Conservation (phyloP, 2,329 filamentous ascomycete species). For the Diplodia corticola region DNA sequence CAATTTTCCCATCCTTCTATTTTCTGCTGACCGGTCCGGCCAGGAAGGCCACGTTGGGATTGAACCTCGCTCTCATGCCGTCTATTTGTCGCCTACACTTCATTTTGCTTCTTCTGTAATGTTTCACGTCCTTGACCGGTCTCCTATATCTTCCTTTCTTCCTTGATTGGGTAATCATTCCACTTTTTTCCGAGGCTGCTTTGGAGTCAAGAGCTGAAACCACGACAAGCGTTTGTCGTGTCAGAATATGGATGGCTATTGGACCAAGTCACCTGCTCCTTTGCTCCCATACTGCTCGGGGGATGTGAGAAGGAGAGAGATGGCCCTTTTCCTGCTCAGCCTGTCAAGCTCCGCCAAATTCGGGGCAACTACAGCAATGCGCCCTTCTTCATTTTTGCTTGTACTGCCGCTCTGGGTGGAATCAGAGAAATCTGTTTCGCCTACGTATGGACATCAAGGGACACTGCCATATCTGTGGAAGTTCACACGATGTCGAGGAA, state of each 20-base stretch:
- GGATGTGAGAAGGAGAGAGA: neutral
- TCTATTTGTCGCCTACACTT: neutral
- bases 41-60: neutral
- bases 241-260: neutral
- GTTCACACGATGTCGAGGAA: too few species aligned
- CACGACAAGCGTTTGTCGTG: neutral
- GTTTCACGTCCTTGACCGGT: neutral
- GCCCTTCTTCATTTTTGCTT: too few species aligned
- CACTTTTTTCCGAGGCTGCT: neutral
- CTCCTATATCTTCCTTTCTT: neutral
- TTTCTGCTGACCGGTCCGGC: neutral
- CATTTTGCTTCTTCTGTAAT: neutral
- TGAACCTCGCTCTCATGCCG: too few species aligned
- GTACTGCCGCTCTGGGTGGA: too few species aligned
- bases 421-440: too few species aligned
- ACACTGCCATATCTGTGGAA: too few species aligned
- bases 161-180: neutral
- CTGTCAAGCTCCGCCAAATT: too few species aligned
- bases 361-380: too few species aligned
- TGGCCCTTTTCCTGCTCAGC: neutral
- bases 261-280: neutral
- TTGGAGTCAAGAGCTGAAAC: neutral
- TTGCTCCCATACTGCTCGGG: neutral
- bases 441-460: too few species aligned
- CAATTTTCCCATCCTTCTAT: neutral